phyloP scores from a whole-genome alignment of 176 grass and related monocot species.

The Puya raimondii region DNA sequence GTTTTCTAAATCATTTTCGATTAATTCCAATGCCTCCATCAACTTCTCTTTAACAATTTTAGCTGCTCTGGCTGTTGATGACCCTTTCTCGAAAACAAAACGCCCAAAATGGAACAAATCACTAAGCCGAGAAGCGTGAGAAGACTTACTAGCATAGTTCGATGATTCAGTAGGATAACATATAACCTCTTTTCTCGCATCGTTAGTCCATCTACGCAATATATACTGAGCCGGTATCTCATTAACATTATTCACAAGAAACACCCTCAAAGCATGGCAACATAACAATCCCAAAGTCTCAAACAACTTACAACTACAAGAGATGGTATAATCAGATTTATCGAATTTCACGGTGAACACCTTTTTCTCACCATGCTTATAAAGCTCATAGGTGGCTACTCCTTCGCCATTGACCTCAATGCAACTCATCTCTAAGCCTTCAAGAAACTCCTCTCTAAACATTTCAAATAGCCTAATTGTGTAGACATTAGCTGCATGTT shows the following conservation, averaged over 20 bases:
- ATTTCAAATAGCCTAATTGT: constrained; percentile 46
- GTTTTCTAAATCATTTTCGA: too few species aligned
- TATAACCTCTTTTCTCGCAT: too few species aligned
- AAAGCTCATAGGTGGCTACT: constrained; percentile 1
- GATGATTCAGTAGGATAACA: too few species aligned
- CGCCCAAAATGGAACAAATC: too few species aligned
- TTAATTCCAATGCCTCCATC: too few species aligned
- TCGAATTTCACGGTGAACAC: constrained; percentile 60
- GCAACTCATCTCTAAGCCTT: constrained; percentile 52
- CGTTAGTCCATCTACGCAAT: too few species aligned
- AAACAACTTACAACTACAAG: constrained; percentile 71
- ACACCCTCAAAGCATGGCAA: constrained; percentile 63
- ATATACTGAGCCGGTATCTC: constrained; percentile 34
- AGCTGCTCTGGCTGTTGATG: too few species aligned
- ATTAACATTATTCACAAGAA: constrained; percentile 57
- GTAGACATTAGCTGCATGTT: constrained; percentile 61
- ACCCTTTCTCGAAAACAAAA: too few species aligned
- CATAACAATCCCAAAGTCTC: constrained; percentile 72
- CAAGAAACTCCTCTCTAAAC: constrained; percentile 63
- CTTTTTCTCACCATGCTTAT: constrained; percentile 37
- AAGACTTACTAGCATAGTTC: too few species aligned
- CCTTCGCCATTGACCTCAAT: constrained; percentile 20
- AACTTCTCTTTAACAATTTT: too few species aligned
- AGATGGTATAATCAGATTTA: constrained; percentile 48
- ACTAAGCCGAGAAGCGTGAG: too few species aligned